Conservation (phyloP, 345 rosid species). For the Triadica sebifera region DNA sequence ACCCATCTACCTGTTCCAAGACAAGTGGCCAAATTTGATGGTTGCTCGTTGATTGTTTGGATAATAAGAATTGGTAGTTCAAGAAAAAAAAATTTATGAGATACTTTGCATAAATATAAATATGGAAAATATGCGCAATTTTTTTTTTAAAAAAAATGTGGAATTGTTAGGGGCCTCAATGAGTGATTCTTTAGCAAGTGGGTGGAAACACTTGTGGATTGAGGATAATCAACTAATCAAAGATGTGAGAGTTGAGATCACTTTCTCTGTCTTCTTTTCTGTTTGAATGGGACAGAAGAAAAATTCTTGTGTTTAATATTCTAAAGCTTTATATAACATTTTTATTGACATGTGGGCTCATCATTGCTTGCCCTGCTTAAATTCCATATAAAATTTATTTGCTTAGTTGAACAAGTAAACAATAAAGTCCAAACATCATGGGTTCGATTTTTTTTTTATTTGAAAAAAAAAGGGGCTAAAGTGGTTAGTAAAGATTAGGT, state of each 20-base stretch:
- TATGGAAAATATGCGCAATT: too few relatives aligned
- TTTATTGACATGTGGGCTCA: slow-evolving; percentile 27
- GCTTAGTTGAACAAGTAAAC: neutral
- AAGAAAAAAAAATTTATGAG: neutral
- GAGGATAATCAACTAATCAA: slow-evolving; percentile 4
- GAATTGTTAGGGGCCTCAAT: neutral
- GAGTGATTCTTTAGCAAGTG: slow-evolving; percentile 26
- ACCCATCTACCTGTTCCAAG: slow-evolving; percentile 5
- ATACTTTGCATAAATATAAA: slow-evolving; percentile 1
- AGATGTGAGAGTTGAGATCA: neutral
- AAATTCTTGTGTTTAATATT: slow-evolving; percentile 19
- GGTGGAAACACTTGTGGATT: too few relatives aligned
- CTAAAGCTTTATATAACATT: neutral
- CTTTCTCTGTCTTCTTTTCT: neutral
- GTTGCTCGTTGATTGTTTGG: neutral
- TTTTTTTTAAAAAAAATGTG: too few relatives aligned
- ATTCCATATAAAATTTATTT: neutral
- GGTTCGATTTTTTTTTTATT: too few relatives aligned
- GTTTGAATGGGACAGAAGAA: slow-evolving; percentile 19
- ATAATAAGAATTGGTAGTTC: neutral
- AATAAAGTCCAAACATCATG: neutral
- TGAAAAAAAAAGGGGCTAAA: too few relatives aligned
- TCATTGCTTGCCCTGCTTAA: slow-evolving; percentile 15
- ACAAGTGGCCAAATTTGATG: slow-evolving; percentile 24
- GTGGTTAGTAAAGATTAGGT: too few relatives aligned